A percentile compares a stretch with the other conserved stretches of the same genome.
Conservation (phyloP, 1,139 yeast species). For the Trichomonascaceae sp. region DNA sequence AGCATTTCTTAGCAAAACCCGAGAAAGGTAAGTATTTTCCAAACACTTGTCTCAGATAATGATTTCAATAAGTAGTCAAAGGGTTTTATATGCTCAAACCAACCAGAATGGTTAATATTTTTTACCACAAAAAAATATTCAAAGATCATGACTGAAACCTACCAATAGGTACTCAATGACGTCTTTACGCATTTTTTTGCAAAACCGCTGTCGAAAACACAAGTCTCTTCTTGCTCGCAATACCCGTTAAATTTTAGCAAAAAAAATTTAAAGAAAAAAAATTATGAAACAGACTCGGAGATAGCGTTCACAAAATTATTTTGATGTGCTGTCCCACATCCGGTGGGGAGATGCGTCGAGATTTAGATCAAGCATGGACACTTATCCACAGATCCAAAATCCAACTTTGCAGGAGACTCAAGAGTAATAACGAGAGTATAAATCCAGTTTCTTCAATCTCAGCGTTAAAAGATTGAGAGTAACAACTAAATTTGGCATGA, state of each 20-base stretch:
- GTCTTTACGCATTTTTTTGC: neutral
- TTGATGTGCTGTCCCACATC: neutral
- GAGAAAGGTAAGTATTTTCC: neutral
- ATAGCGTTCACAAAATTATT: neutral
- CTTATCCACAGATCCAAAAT: neutral
- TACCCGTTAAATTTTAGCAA: neutral
- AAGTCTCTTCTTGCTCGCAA: neutral
- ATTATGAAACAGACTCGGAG: neutral
- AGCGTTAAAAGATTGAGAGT: neutral
- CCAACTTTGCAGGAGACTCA: neutral
- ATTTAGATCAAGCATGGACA: neutral
- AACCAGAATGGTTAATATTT: neutral
- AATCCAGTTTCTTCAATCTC: neutral
- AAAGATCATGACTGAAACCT: neutral
- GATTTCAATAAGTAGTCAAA: neutral
- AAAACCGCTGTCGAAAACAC: neutral
- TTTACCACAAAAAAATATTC: neutral
- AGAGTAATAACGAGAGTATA: neutral
- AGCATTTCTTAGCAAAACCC: neutral
- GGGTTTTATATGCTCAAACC: neutral
- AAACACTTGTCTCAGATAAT: neutral
- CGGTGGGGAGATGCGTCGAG: neutral
- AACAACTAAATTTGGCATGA: neutral
- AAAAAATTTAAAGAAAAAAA: neutral
- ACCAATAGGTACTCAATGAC: neutral